These are phyloP conservation scores for Ramalina intermedia DNA, from an alignment of 495 filamentous ascomycete genomes.

Conservation along the genomic window DNA sequence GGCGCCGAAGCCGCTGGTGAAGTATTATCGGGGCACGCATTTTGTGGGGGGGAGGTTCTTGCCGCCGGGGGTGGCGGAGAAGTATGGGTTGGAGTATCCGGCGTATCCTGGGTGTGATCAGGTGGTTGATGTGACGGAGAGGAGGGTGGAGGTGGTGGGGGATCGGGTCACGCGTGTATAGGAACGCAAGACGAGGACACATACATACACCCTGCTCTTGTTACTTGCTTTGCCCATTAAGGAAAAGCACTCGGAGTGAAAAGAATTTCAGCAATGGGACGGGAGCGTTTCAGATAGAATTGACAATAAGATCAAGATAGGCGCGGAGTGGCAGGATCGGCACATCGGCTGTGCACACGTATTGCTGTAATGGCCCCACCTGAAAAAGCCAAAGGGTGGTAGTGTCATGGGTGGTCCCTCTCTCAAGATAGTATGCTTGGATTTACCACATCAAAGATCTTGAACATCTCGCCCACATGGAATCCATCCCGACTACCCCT, in stretches of 20 bases:
- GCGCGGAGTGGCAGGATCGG: too few relatives aligned
- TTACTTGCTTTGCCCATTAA: too few relatives aligned
- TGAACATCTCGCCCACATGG: slow-evolving; percentile 10
- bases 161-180: not conserved
- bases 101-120: slow-evolving; percentile 82
- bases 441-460: not conserved
- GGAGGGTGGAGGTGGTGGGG: not conserved
- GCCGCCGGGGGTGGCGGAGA: slow-evolving; percentile 60
- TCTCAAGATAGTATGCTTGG: too few relatives aligned
- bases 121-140: slow-evolving; percentile 27
- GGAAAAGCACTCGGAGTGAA: too few relatives aligned
- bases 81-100: slow-evolving; percentile 75
- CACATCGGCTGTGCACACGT: too few relatives aligned
- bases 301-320: too few relatives aligned
- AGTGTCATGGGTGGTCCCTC: too few relatives aligned
- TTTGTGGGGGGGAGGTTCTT: slow-evolving; percentile 84
- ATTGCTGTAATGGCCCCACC: too few relatives aligned
- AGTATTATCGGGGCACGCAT: slow-evolving; percentile 69
- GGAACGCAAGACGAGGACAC: not conserved
- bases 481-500: slow-evolving; percentile 8
- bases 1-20: slow-evolving; percentile 86
- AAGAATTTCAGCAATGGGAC: too few relatives aligned
- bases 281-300: too few relatives aligned
- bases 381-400: too few relatives aligned
- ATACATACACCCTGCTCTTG: too few relatives aligned